Conservation (phyloP, 768 basidiomycete genomes). For the Gloeophyllum trabeum region DNA sequence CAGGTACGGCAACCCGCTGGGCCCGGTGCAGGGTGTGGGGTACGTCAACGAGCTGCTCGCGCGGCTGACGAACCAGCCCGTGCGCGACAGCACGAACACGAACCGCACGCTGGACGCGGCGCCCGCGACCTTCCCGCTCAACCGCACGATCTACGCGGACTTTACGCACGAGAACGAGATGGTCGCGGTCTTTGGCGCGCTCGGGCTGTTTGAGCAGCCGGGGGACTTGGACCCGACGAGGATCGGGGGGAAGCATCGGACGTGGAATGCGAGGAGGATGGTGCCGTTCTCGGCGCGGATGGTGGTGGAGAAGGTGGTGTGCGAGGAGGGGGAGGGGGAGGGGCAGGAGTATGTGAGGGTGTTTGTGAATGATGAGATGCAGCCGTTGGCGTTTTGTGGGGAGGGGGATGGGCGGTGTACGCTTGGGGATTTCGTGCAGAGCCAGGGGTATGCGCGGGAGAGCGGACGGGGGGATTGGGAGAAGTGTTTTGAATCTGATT, state of each 20-base stretch:
- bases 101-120: slow-evolving; percentile 58
- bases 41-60: slow-evolving; percentile 86
- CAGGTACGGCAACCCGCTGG: slow-evolving; percentile 59
- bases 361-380: slow-evolving; percentile 57
- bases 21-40: slow-evolving; percentile 75
- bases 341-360: slow-evolving; percentile 48
- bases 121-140: slow-evolving; percentile 50
- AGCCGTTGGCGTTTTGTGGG: slow-evolving; percentile 42
- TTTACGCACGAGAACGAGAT: slow-evolving; percentile 75
- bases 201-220: slow-evolving; percentile 23
- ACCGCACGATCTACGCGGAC: slow-evolving; percentile 48
- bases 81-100: slow-evolving; percentile 62
- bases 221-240: background rate
- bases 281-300: slow-evolving; percentile 61
- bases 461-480: slow-evolving; percentile 58
- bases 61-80: slow-evolving; percentile 53
- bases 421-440: slow-evolving; percentile 46
- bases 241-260: slow-evolving; percentile 10
- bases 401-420: slow-evolving; percentile 43
- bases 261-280: slow-evolving; percentile 41
- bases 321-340: slow-evolving; percentile 19
- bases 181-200: slow-evolving; percentile 50
- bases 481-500: slow-evolving; percentile 34
- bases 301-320: slow-evolving; percentile 51
- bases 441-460: slow-evolving; percentile 47